Base-by-base conservation (phyloP, 345 rosid genomes). In the Streptanthus diversifolius region DNA sequence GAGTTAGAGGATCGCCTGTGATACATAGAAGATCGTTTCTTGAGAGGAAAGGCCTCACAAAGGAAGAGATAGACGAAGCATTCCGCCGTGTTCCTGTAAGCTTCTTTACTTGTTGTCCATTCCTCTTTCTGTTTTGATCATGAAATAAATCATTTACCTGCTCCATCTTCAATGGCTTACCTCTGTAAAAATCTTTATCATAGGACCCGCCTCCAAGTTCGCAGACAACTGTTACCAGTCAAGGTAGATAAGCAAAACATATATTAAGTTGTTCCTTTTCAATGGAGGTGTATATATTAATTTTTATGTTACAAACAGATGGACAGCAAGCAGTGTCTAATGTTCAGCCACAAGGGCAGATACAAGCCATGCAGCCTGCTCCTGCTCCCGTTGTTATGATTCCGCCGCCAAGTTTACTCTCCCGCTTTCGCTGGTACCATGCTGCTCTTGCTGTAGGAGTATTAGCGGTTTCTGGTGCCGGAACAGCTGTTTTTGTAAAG, bases 1-100 rank as follows among this genome's bases (percentile, higher is more conserved):
- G 86, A 68, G 99, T 95, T 63, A 84, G 70, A 78, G 98, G 97
- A 21, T 92, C 99, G 25, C 98, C 98, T 2, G 93, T 92, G 13
- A 82, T 92, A 13, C 86, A 95, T 71, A 80, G 99, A 69, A 82
- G 99, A 51, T 92, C 98, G 1, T 95, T 95, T 80, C 98, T 95
- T 8, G 99, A 95, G 81, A 90, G 79, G 86, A 95, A 95, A 78
- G 99, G 98, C 32, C 92, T 95, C 25, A 90, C 97, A 3, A 95
- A 86, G 78, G 96, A 95, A 83, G 99, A 95, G 82, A 90, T 95
- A 6, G 97, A 95, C 43, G 99, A 92, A 85, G 99, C 99, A 4
- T 95, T 95, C 73, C 87, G 74, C 14, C 93, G 93, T 48, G 98
- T 95, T 14, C 99, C 99, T 17, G 99, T 95, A 80, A 81, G 86